Percentiles rank a stretch among this genome's conserved stretches.
phyloP scores from a whole-genome alignment of 257 asterid species.

The Petunia axillaris region DNA sequence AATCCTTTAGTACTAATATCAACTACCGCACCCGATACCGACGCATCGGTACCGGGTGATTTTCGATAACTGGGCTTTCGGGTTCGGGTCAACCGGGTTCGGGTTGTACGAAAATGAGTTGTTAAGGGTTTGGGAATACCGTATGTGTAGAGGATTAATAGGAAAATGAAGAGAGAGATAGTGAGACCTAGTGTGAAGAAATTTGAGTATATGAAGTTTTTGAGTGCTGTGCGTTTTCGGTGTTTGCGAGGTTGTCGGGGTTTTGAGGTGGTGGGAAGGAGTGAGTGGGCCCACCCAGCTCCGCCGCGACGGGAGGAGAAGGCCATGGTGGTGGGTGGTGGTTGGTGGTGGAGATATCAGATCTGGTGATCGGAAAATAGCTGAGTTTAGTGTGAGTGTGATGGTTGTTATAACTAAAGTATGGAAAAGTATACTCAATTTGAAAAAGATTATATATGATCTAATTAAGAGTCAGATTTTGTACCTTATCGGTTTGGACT shows the following conservation, averaged over 20 bases:
- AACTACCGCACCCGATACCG: conserved; percentile 59
- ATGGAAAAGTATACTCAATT: too few relatives aligned
- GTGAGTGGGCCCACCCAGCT: conserved; percentile 73
- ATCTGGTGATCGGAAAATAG: conserved; percentile 24
- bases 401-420: too few relatives aligned
- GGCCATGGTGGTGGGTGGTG: conserved; percentile 49
- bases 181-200: conserved; percentile 80
- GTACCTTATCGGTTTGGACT: too few relatives aligned
- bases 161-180: conserved; percentile 60
- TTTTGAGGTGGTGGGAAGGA: conserved; percentile 60
- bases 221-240: conserved; percentile 65
- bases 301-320: conserved; percentile 89
- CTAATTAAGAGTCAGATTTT: too few relatives aligned
- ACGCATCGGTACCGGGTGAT: conserved; percentile 49
- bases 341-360: conserved; percentile 9
- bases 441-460: too few relatives aligned
- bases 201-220: conserved; percentile 70
- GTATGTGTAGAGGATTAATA: conserved; percentile 63
- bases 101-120: conserved; percentile 51
- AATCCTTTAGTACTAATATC: conserved; percentile 84
- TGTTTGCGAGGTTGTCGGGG: conserved; percentile 65
- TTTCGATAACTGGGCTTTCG: conserved; percentile 60
- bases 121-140: conserved; percentile 68
- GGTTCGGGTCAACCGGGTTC: conserved; percentile 46
- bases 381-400: too few relatives aligned